phyloP scores from a whole-genome alignment of 495 filamentous ascomycete species.

The Opeltia flavorubescens region DNA sequence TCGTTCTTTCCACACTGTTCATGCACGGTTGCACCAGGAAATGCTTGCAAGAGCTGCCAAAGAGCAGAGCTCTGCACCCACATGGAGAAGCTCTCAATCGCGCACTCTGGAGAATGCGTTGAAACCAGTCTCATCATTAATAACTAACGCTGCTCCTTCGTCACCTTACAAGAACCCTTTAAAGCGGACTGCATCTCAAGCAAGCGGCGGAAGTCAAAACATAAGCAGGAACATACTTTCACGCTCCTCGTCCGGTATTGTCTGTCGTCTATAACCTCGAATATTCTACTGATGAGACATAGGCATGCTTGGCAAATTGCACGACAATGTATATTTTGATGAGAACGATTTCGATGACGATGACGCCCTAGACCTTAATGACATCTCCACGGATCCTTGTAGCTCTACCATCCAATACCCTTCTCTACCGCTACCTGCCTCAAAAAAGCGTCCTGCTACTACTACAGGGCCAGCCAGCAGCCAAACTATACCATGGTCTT shows the following conservation, averaged over 20 bases:
- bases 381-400: slow-evolving; percentile 9
- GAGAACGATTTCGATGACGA: slow-evolving; percentile 44
- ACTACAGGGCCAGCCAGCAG: slow-evolving; percentile 7
- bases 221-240: not conserved
- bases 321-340: slow-evolving; percentile 32
- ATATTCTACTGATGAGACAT: not conserved
- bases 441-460: not conserved
- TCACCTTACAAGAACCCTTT: slow-evolving; percentile 7
- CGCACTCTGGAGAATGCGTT: slow-evolving; percentile 6
- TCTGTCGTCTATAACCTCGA: too few species aligned
- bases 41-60: slow-evolving; percentile 14
- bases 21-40: slow-evolving; percentile 3
- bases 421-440: slow-evolving; percentile 5
- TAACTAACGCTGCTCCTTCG: slow-evolving; percentile 7
- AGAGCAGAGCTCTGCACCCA: slow-evolving; percentile 5
- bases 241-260: not conserved
- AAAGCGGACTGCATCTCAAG: slow-evolving; percentile 15
- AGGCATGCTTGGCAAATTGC: slow-evolving; percentile 12
- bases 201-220: not conserved
- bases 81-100: slow-evolving; percentile 5
- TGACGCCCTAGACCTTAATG: slow-evolving; percentile 30
- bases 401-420: slow-evolving; percentile 17
- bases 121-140: slow-evolving; percentile 7
- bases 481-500: slow-evolving; percentile 20
- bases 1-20: slow-evolving; percentile 1